Percentiles rank a stretch among this genome's conserved stretches.
phyloP scores from a whole-genome alignment of 495 filamentous ascomycete genomes.

The Copromyces sp. region DNA sequence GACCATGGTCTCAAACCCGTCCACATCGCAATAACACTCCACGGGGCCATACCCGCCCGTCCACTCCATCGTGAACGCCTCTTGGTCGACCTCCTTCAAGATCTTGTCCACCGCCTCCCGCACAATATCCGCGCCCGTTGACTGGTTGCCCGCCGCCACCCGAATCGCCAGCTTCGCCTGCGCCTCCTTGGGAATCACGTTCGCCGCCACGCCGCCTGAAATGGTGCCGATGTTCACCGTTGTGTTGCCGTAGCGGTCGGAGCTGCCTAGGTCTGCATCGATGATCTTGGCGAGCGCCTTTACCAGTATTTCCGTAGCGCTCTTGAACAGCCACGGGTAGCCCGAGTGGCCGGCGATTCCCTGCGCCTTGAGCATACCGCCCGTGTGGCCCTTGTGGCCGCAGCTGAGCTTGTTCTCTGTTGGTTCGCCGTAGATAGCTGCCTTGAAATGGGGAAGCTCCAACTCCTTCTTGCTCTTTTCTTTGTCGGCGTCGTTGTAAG shows the following conservation, averaged over 20 bases:
- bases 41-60: constrained; percentile 58
- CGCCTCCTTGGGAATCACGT: constrained; percentile 74
- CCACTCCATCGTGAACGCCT: constrained; percentile 53
- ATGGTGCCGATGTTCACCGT: constrained; percentile 78
- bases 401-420: constrained; percentile 77
- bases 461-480: neutral
- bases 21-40: constrained; percentile 67
- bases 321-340: constrained; percentile 77
- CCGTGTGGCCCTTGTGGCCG: constrained; percentile 78
- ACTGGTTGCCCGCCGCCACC: constrained; percentile 60
- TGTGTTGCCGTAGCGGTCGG: constrained; percentile 68
- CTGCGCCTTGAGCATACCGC: constrained; percentile 50
- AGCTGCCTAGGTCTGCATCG: constrained; percentile 57
- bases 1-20: constrained; percentile 67
- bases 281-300: constrained; percentile 54
- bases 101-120: constrained; percentile 45
- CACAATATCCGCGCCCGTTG: constrained; percentile 42
- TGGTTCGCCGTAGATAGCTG: constrained; percentile 85
- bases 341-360: constrained; percentile 82
- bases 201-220: constrained; percentile 73
- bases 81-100: constrained; percentile 42
- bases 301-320: constrained; percentile 65
- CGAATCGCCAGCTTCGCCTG: constrained; percentile 56
- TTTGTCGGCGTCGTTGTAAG: constrained; percentile 37
- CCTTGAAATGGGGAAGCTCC: constrained; percentile 16